phyloP scores from a whole-genome alignment of 2,329 filamentous ascomycete species.

The Waltergamsia citrina region DNA sequence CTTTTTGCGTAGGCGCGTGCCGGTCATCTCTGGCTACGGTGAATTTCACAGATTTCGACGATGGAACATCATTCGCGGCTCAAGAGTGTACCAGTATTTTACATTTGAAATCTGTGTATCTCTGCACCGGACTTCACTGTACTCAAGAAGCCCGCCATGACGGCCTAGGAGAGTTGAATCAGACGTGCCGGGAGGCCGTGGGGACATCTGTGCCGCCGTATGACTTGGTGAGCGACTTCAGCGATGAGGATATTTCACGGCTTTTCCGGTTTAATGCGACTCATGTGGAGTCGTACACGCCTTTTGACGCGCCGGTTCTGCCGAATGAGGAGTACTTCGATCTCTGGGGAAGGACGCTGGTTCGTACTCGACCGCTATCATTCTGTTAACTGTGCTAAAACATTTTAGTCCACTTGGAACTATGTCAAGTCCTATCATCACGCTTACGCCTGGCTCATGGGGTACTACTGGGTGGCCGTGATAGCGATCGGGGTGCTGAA shows the following conservation, averaged over 20 bases:
- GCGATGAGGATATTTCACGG: slow-evolving; percentile 17
- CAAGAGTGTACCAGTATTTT: background rate
- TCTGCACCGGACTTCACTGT: slow-evolving; percentile 28
- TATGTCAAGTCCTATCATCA: slow-evolving; percentile 24
- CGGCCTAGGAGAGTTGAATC: slow-evolving; percentile 18
- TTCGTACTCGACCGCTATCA: slow-evolving; percentile 7
- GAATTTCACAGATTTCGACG: slow-evolving; percentile 23
- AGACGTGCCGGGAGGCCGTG: slow-evolving; percentile 19
- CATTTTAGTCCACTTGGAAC: background rate
- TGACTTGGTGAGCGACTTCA: slow-evolving; percentile 22
- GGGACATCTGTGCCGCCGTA: slow-evolving; percentile 19
- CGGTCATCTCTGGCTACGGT: slow-evolving; percentile 14
- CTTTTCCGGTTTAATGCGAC: slow-evolving; percentile 17
- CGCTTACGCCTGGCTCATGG: slow-evolving; percentile 24
- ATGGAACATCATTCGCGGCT: slow-evolving; percentile 7
- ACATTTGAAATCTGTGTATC: slow-evolving; percentile 19
- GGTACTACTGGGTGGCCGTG: slow-evolving; percentile 29
- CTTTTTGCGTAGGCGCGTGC: slow-evolving; percentile 22
- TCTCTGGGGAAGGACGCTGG: slow-evolving; percentile 27
- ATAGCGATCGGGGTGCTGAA: slow-evolving; percentile 23
- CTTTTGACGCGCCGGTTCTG: slow-evolving; percentile 20
- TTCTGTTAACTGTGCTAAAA: background rate
- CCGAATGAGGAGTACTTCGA: slow-evolving; percentile 21
- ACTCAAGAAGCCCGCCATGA: slow-evolving; percentile 10
- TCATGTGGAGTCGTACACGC: slow-evolving; percentile 9